Base-by-base conservation (phyloP, 2,329 filamentous ascomycete genomes). In the Penicillium sp. region DNA sequence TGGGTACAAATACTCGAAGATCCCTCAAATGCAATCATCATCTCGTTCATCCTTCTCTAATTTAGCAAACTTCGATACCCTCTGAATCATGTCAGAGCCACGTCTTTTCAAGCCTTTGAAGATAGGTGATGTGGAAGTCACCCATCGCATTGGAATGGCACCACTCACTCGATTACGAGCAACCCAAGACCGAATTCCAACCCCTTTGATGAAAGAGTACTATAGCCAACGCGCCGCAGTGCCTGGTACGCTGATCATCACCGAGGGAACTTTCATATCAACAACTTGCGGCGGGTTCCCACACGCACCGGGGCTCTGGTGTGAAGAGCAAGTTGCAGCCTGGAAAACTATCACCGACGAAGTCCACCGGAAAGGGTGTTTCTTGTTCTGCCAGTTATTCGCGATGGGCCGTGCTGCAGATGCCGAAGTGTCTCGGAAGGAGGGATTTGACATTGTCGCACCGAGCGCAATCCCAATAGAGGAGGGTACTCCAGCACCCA, bases 341-440 rank as follows among this genome's bases (percentile, higher is more conserved):
- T 89, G 86, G 87, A 83, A 79, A 59, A 69, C 75, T 1, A 74
- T 89, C 40, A 84, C 81, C 3, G 78, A 84, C n/a, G 82, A 80
- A 1, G 83, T 89, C 0, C 87, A 90, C 62, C 74, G 74, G 21
- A 85, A 84, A 55, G 82, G 81, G 1, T 80, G 77, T 16, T 83
- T 76, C 63, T 83, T 88, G 21, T 87, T 77, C 69, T 73, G 78
- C 3, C 87, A 89, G 63, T 72, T 89, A 0, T 87, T 83, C 75
- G 80, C 79, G 0, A 72, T 83, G 14, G 86, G 87, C 1, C 79
- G 87, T 9, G 77, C 79, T 3, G 81, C 82, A 0, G 67, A 76
- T 53, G 64, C 69, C 0, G 58, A 68, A 2, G 64, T 73, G 3
- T 48, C 61, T 5, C 36, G 37, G 6, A 48, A 47, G 16, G 54